phyloP scores from a whole-genome alignment of 2,329 filamentous ascomycete genomes.

The Penicillium hordei region DNA sequence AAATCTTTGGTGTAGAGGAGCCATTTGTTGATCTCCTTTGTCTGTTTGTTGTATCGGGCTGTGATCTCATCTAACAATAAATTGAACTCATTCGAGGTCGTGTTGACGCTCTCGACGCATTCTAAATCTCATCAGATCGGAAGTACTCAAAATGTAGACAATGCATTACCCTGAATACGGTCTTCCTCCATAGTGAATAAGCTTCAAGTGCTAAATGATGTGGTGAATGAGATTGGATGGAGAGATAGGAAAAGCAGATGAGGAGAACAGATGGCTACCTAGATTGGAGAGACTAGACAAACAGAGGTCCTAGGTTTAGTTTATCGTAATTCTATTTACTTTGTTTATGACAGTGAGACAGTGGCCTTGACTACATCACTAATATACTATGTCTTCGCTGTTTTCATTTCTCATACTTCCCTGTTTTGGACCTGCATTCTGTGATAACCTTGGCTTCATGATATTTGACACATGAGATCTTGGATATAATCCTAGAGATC shows the following conservation, averaged over 20 bases:
- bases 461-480: not conserved
- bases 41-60: not conserved
- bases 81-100: not conserved
- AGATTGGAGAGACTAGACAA: not conserved
- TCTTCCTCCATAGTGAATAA: not conserved
- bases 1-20: not conserved
- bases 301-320: not conserved
- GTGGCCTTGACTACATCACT: too few species aligned
- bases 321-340: not conserved
- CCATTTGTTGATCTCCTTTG: slow-evolving; percentile 3
- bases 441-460: not conserved
- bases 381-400: not conserved
- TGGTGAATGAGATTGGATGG: not conserved
- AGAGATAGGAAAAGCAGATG: not conserved
- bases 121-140: not conserved
- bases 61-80: slow-evolving; percentile 2
- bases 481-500: not conserved
- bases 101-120: not conserved
- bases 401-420: not conserved
- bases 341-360: not conserved
- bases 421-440: not conserved
- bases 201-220: not conserved
- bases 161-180: not conserved
- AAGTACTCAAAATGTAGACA: not conserved
- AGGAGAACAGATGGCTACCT: not conserved